These are phyloP conservation scores for Canariomyces notabilis DNA, from an alignment of 2,329 filamentous ascomycete genomes.

Conservation along the genomic window DNA sequence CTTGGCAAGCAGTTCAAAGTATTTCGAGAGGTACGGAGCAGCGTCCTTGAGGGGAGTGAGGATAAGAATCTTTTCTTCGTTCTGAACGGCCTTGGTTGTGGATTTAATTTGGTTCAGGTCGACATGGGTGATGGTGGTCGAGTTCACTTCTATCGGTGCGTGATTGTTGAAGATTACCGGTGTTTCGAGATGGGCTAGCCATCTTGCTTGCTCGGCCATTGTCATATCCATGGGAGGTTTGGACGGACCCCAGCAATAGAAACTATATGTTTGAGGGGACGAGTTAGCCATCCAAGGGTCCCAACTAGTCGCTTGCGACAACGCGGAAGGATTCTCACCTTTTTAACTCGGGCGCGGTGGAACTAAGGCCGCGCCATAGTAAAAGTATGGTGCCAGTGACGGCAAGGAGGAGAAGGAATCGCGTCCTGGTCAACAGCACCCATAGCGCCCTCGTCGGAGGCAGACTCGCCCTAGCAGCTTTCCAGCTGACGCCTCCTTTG, in stretches of 20 bases:
- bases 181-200: constrained; percentile 83
- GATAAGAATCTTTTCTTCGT: constrained; percentile 84
- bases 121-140: constrained; percentile 69
- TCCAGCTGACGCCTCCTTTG: constrained; percentile 89
- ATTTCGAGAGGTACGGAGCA: constrained; percentile 72
- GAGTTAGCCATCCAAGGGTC: constrained; percentile 16
- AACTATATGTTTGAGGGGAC: constrained; percentile 49
- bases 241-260: constrained; percentile 93
- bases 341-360: constrained; percentile 81
- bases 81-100: constrained; percentile 69
- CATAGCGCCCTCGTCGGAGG: constrained; percentile 70
- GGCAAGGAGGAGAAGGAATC: constrained; percentile 70
- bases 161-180: constrained; percentile 97
- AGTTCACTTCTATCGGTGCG: constrained; percentile 78
- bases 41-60: constrained; percentile 92
- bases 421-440: constrained; percentile 67
- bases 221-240: constrained; percentile 97
- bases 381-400: constrained; percentile 67
- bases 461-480: constrained; percentile 74
- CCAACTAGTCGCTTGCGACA: neutral
- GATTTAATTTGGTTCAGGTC: constrained; percentile 83
- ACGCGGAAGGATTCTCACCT: constrained; percentile 53
- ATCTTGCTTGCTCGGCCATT: constrained; percentile 81
- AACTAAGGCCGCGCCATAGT: constrained; percentile 81
- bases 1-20: constrained; percentile 87